Base-by-base conservation (phyloP, 2,329 filamentous ascomycete species). In the Escovopsis sp. region DNA sequence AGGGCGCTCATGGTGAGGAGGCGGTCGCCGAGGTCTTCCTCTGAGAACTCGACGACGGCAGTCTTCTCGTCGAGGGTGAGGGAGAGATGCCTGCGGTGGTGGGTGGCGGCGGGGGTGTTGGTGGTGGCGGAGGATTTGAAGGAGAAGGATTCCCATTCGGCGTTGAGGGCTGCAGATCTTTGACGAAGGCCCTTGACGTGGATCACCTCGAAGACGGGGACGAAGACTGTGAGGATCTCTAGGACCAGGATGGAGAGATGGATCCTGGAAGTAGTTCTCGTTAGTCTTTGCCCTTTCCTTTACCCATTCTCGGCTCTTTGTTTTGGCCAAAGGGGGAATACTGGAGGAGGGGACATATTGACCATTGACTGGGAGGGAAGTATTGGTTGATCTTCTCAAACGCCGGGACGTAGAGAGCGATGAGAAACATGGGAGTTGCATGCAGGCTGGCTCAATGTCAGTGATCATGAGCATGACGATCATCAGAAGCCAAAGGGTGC, bases 391-490 rank as follows among this genome's bases (percentile, higher is more conserved):
- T 56, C 0, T 53, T 46, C 3, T 52, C 56, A 50, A 75, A 65
- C 1, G 41, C 56, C 11, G 67, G 63, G 3, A 60, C 57, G 39
- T 67, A 62, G 2, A 68, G 57, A 31, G 70, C 72, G 17, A 74
- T 55, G 21, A 79, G 60, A 67, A 73, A 79, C 56, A 80, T 63
- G 0, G 76, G 76, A 3, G 72, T 70, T 13, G 72, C 75, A 30
- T 68, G 72, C 12, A 79, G 60, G 31, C 70, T 72, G 16, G 25
- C 30, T 26, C 25, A 5, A 13, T 28, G 13, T 27, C 25, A 31
- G 14, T 17, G 7, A 31, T 17, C 14, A 17, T 15, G 5, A 30
- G 3, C 15, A 4, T 13, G 11, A 15, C 28, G n/a, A 31, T 10
- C 28, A 15, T 31, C 3, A 30, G 11, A 23, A 5, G 16, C 19